These are phyloP conservation scores for Chara braunii DNA, from an alignment of 139 green algal genomes.

Conservation along the genomic window DNA sequence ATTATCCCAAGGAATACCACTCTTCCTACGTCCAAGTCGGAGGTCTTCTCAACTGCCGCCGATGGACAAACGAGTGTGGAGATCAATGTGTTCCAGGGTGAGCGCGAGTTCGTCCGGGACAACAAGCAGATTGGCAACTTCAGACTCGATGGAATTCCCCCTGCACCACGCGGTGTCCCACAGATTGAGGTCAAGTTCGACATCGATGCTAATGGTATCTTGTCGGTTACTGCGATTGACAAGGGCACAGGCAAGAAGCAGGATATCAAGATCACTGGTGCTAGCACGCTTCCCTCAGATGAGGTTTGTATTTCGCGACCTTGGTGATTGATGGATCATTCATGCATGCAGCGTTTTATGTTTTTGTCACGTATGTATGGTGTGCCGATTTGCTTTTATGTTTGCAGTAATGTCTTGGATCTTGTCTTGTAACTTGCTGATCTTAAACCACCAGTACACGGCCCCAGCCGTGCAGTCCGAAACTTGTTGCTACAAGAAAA, in stretches of 20 bases:
- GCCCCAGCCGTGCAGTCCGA: too few relatives aligned
- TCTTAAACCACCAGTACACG: too few relatives aligned
- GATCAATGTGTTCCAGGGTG: constrained; percentile 94
- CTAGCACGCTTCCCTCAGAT: constrained; percentile 62
- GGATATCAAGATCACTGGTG: constrained; percentile 96
- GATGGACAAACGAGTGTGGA: constrained; percentile 92
- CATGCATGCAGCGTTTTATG: too few relatives aligned
- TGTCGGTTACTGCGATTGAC: constrained; percentile 84
- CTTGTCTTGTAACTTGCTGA: too few relatives aligned
- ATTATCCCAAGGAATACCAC: constrained; percentile 97
- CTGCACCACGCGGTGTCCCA: constrained; percentile 84
- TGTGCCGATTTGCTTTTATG: too few relatives aligned
- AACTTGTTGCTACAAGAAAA: too few relatives aligned
- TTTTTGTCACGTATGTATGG: too few relatives aligned
- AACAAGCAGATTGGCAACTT: constrained; percentile 92
- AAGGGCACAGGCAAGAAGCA: constrained; percentile 90
- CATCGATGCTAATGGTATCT: constrained; percentile 98
- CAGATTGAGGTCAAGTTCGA: constrained; percentile 98
- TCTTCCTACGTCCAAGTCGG: constrained; percentile 88
- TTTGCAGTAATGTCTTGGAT: too few relatives aligned
- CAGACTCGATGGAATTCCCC: constrained; percentile 89
- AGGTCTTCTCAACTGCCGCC: constrained; percentile 93
- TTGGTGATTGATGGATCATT: constrained; percentile 18
- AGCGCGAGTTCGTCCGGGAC: constrained; percentile 81
- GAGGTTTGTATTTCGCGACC: constrained; percentile 40